Evolutionary conservation across 2,329 filamentous ascomycete species (phyloP), one percentile per base, ranked within the genome.

Genomic region (Colletotrichum lindemuthianum): DNA sequence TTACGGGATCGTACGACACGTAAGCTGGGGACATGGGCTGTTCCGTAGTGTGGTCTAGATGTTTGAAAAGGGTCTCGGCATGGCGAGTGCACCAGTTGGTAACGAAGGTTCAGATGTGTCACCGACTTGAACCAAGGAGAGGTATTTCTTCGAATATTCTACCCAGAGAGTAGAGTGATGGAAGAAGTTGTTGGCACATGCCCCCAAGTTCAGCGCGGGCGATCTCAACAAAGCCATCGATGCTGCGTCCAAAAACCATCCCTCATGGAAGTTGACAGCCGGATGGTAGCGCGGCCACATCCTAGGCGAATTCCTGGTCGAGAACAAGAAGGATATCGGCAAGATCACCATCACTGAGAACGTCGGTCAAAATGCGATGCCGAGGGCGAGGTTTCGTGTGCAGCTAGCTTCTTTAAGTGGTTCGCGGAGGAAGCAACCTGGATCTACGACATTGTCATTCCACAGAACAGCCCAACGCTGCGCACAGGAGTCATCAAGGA

Each of bases 401-500:
- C 91, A 8, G 88, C 91, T 63, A 88, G 83, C 75, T 94, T 93
- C 76, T 87, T 92, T 65, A 90, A 92, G 77, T 94, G 91, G 91
- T 94, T 93, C 76, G 88, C 86, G 66, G 92, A 93, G 75, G 91
- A 93, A 78, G 91, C 91, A 2, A 90, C 90, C 3, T 81, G 91
- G 49, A 78, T 85, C 40, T 92, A 92, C 71, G 93, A 93, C 56
- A 88, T 92, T 69, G 90, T 89, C 13, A 93, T 95, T 69, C 88
- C 89, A 8, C 84, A 90, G 13, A 88, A 86, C 9, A 81, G 90
- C 2, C 82, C 90, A 36, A 57, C 10, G 0, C 40, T 48, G 0
- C 88, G 88, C 4, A 94, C 95, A 76, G 84, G 92, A 55, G 87
- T 96, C 0, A 79, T 92, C 73, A 93, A 92, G 78, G 91, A 97